Conservation (phyloP, 2,329 filamentous ascomycete species). For the Knoxdaviesia capensis region DNA sequence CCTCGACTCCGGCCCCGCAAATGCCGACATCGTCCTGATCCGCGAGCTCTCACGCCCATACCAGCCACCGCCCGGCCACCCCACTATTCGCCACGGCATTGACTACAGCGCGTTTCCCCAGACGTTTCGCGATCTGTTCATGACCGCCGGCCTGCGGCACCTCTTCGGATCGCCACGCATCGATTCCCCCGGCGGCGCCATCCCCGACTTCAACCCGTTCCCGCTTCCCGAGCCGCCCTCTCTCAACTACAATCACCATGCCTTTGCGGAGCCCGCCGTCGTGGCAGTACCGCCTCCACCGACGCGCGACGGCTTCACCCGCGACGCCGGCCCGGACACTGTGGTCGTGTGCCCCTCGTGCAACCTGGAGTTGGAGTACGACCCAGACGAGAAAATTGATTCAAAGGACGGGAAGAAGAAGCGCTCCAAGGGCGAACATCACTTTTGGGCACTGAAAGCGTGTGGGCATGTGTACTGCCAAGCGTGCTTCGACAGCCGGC, state of each 20-base stretch:
- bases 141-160: too few relatives aligned
- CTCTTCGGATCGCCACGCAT: too few relatives aligned
- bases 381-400: constrained; percentile 19
- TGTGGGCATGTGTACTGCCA: constrained; percentile 73
- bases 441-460: constrained; percentile 79
- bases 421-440: constrained; percentile 37
- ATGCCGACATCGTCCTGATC: neutral
- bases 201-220: neutral
- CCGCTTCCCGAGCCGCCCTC: neutral
- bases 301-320: constrained; percentile 58
- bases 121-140: neutral
- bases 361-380: constrained; percentile 61
- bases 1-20: neutral
- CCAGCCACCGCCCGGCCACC: too few relatives aligned
- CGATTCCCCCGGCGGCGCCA: neutral
- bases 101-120: neutral
- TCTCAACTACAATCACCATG: constrained; percentile 8
- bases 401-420: constrained; percentile 11
- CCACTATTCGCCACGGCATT: neutral
- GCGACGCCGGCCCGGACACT: constrained; percentile 51
- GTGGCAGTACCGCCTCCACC: constrained; percentile 27
- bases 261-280: constrained; percentile 12
- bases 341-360: constrained; percentile 74
- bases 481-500: constrained; percentile 37
- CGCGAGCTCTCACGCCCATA: neutral